Percentiles rank a stretch among this genome's conserved stretches.
Conservation (phyloP, 2,329 filamentous ascomycete genomes). For the Tetracladium maxilliforme region DNA sequence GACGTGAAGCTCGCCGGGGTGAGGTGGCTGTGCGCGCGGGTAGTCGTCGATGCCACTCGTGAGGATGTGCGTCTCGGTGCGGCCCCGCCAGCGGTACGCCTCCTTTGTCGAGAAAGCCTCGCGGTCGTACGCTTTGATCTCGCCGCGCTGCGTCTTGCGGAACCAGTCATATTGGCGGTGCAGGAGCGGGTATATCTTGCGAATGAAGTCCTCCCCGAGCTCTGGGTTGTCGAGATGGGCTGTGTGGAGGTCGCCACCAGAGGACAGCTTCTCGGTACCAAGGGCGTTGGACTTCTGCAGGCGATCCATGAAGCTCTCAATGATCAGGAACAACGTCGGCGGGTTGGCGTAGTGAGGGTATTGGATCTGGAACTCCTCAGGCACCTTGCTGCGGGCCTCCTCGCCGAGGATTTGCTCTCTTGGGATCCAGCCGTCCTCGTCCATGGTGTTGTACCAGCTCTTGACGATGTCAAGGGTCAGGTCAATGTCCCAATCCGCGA, state of each 20-base stretch:
- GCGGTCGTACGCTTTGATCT: constrained; percentile 83
- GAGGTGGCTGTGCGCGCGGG: constrained; percentile 81
- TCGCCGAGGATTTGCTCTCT: constrained; percentile 87
- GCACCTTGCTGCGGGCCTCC: constrained; percentile 91
- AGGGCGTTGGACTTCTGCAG: constrained; percentile 31
- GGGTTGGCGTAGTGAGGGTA: constrained; percentile 98
- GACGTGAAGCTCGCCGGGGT: constrained; percentile 88
- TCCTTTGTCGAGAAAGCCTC: constrained; percentile 81
- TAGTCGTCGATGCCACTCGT: constrained; percentile 96
- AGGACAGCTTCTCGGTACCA: constrained; percentile 26
- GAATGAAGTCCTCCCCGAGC: constrained; percentile 56
- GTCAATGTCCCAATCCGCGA: constrained; percentile 90
- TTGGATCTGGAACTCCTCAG: constrained; percentile 81
- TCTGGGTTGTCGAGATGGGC: constrained; percentile 54
- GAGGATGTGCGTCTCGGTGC: constrained; percentile 72
- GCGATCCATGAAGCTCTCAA: constrained; percentile 74
- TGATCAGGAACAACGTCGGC: constrained; percentile 80
- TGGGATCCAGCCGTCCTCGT: constrained; percentile 94
- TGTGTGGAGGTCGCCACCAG: constrained; percentile 35
- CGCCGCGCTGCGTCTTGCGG: constrained; percentile 77
- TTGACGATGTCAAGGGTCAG: constrained; percentile 75
- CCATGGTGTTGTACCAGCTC: constrained; percentile 94
- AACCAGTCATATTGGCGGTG: constrained; percentile 92
- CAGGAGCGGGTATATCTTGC: constrained; percentile 70
- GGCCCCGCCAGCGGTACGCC: constrained; percentile 88